Percentiles rank a stretch among this genome's conserved stretches.
These are phyloP conservation scores for Hemileccinum impolitum DNA, from an alignment of 768 basidiomycete genomes.

Conservation along the genomic window DNA sequence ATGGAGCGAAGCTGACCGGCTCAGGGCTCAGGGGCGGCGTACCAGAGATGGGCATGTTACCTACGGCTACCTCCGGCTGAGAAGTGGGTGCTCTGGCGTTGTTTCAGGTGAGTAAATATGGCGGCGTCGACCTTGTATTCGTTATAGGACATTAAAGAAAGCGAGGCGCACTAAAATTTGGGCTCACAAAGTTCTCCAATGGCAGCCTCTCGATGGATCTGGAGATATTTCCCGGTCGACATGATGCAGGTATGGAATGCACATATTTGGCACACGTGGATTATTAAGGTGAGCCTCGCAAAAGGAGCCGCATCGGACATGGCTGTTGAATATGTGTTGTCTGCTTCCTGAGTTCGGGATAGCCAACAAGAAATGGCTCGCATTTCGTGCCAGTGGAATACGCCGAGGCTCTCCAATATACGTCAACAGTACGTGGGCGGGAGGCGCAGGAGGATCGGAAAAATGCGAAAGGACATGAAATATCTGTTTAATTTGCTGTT, in stretches of 20 bases:
- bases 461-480: not conserved
- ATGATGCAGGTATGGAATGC: constrained; percentile 5
- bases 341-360: not conserved
- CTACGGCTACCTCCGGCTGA: constrained; percentile 13
- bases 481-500: not conserved
- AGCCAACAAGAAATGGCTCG: not conserved
- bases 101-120: constrained; percentile 42
- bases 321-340: not conserved
- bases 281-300: constrained; percentile 45
- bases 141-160: constrained; percentile 60
- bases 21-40: not conserved
- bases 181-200: constrained; percentile 21
- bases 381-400: not conserved
- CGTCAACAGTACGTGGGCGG: not conserved
- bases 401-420: not conserved
- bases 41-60: not conserved
- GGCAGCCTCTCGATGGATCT: constrained; percentile 26
- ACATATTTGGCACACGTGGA: constrained; percentile 48
- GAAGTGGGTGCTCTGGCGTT: constrained; percentile 34
- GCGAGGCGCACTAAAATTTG: constrained; percentile 36
- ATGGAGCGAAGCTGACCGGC: constrained; percentile 4
- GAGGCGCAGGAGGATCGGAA: not conserved
- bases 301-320: constrained; percentile 49
- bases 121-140: constrained; percentile 48
- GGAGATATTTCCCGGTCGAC: not conserved